Percentiles rank a stretch among this genome's conserved stretches.
phyloP scores from a whole-genome alignment of 2,329 filamentous ascomycete species.

The Aspergillus japonicus region DNA sequence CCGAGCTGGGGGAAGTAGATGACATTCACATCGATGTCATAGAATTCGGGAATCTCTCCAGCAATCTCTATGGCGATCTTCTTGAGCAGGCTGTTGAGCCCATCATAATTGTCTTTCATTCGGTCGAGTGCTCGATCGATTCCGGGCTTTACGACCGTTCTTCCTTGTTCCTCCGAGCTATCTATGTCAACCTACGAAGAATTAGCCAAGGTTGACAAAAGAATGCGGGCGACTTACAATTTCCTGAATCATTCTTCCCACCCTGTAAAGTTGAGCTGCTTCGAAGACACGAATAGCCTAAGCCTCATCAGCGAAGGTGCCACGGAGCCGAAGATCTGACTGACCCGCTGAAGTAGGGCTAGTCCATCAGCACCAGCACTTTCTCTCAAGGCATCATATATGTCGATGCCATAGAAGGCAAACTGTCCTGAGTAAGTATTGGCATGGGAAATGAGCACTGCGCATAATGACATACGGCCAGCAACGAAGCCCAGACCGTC shows the following conservation, averaged over 20 bases:
- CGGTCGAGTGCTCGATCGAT: constrained; percentile 73
- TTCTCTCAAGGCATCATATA: constrained; percentile 63
- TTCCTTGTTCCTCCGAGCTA: constrained; percentile 66
- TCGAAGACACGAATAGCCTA: constrained; percentile 63
- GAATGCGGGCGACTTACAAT: constrained; percentile 45
- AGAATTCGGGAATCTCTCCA: constrained; percentile 58
- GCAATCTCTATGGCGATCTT: constrained; percentile 65
- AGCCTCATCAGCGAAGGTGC: background rate
- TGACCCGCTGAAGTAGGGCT: constrained; percentile 55
- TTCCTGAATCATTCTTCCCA: constrained; percentile 70
- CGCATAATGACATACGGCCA: constrained; percentile 41
- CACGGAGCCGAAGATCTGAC: background rate
- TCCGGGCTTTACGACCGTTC: constrained; percentile 70
- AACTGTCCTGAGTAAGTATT: constrained; percentile 52
- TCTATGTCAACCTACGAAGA: constrained; percentile 69
- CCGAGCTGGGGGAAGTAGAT: constrained; percentile 90
- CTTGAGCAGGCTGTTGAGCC: constrained; percentile 71
- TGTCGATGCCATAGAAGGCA: constrained; percentile 66
- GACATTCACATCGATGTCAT: constrained; percentile 64
- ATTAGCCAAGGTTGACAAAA: constrained; percentile 6
- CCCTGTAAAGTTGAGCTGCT: constrained; percentile 56
- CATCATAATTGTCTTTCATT: constrained; percentile 74
- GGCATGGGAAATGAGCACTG: background rate
- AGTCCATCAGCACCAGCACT: constrained; percentile 56
- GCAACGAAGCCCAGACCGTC: constrained; percentile 71